phyloP scores from a whole-genome alignment of 208 protist species.

The Trypanosoma lewisi region DNA sequence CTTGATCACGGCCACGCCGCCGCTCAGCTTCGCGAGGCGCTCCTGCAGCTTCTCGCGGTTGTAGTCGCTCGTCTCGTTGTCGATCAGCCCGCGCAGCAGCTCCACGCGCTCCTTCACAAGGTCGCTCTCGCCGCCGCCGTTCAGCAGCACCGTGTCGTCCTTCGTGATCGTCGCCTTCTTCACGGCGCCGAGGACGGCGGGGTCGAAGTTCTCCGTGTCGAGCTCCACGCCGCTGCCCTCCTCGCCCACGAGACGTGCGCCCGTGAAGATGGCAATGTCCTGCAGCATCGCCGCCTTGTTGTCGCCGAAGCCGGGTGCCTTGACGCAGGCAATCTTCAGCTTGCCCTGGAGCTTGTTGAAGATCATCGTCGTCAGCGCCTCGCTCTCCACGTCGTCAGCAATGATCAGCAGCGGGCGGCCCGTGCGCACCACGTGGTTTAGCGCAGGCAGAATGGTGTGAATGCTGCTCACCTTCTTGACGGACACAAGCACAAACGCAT shows the following conservation, averaged over 20 bases:
- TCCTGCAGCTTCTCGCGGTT: no score
- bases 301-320: slow-evolving; percentile 99
- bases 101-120: no score
- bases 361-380: slow-evolving; percentile 93
- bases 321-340: slow-evolving; percentile 92
- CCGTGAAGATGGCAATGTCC: slow-evolving; percentile 98
- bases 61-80: no score
- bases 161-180: slow-evolving; percentile 93
- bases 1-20: no score
- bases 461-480: no score
- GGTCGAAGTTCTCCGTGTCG: slow-evolving; percentile 70
- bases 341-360: slow-evolving; percentile 87
- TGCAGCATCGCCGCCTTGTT: slow-evolving; percentile 97
- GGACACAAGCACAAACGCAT: no score
- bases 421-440: slow-evolving; percentile 68
- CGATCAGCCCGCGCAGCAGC: no score
- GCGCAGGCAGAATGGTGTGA: no score
- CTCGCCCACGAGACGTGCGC: slow-evolving; percentile 89
- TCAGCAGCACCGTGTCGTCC: slow-evolving; percentile 97
- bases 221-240: slow-evolving; percentile 92
- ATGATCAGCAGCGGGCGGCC: slow-evolving; percentile 97
- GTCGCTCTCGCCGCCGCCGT: no score
- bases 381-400: slow-evolving; percentile 98
- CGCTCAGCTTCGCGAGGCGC: no score
- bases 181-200: slow-evolving; percentile 59